A percentile compares a stretch with the other conserved stretches of the same genome.
Evolutionary conservation across 495 filamentous ascomycete genomes (phyloP).

Genomic region (Recurvomyces mirabilis): DNA sequence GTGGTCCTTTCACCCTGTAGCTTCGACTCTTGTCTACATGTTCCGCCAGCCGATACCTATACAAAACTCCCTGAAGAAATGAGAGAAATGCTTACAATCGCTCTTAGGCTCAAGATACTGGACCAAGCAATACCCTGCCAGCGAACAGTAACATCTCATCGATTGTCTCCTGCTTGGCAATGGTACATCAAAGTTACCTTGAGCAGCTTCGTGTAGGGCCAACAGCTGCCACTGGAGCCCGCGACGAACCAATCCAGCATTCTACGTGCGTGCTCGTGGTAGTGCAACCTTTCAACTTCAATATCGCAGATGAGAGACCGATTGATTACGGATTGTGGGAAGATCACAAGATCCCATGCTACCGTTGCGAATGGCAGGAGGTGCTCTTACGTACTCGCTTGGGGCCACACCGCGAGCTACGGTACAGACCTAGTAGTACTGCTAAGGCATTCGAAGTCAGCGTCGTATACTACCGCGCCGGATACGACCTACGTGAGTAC

Average conservation of each 20-base stretch:
- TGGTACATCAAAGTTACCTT: too few relatives aligned
- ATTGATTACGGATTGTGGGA: slow-evolving; percentile 22
- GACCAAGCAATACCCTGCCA: slow-evolving; percentile 8
- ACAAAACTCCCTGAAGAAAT: too few relatives aligned
- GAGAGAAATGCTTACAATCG: too few relatives aligned
- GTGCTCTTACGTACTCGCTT: slow-evolving; percentile 6
- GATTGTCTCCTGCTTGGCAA: slow-evolving; percentile 7
- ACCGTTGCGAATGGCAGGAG: slow-evolving; percentile 13
- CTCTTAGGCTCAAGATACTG: not conserved
- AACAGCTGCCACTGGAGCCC: too few relatives aligned
- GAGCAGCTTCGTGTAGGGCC: too few relatives aligned
- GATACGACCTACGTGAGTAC: slow-evolving; percentile 19
- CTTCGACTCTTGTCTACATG: too few relatives aligned
- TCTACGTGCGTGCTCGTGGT: slow-evolving; percentile 18
- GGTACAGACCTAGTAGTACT: not conserved
- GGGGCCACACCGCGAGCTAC: not conserved
- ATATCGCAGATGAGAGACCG: slow-evolving; percentile 23
- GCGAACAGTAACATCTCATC: slow-evolving; percentile 4
- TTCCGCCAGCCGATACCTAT: too few relatives aligned
- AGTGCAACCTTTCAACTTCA: slow-evolving; percentile 24
- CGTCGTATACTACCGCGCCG: slow-evolving; percentile 21
- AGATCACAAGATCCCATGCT: slow-evolving; percentile 13
- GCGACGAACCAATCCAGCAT: too few relatives aligned
- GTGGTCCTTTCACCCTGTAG: too few relatives aligned
- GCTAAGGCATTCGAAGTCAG: slow-evolving; percentile 15